These are phyloP conservation scores for Trifolium fragiferum DNA, from an alignment of 306 rosid genomes.

Conservation along the genomic window DNA sequence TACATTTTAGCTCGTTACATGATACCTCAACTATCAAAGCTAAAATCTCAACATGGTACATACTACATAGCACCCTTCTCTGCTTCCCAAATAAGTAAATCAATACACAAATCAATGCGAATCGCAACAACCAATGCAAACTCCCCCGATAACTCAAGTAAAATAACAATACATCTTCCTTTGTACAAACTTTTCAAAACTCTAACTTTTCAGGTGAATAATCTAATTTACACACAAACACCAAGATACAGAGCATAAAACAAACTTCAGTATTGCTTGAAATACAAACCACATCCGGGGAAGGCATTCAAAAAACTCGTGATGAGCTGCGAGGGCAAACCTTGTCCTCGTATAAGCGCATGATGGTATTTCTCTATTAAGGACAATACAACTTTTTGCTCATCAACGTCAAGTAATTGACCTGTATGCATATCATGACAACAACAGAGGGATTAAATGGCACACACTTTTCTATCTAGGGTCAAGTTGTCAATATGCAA, in stretches of 20 bases:
- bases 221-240: conserved; percentile 33
- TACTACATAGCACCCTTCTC: conserved; percentile 18
- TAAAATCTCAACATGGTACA: conserved; percentile 20
- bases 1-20: background rate
- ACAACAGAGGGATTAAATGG: conserved; percentile 29
- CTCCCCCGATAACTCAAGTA: background rate
- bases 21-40: conserved; percentile 22
- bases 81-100: conserved; percentile 34
- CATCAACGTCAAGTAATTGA: conserved; percentile 60
- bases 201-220: conserved; percentile 17
- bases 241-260: conserved; percentile 17
- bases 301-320: conserved; percentile 56
- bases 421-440: conserved; percentile 57
- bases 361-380: conserved; percentile 60
- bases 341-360: conserved; percentile 56
- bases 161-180: background rate
- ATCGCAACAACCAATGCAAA: conserved; percentile 20
- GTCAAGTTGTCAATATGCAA: conserved; percentile 34
- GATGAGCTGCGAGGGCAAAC: conserved; percentile 51
- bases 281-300: conserved; percentile 56
- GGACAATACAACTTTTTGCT: conserved; percentile 48
- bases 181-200: conserved; percentile 28
- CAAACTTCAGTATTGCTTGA: conserved; percentile 48
- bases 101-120: conserved; percentile 39
- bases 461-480: conserved; percentile 7